Base-by-base conservation (phyloP, 371 early-diverging fungal species). In the Mucor irregularis region DNA sequence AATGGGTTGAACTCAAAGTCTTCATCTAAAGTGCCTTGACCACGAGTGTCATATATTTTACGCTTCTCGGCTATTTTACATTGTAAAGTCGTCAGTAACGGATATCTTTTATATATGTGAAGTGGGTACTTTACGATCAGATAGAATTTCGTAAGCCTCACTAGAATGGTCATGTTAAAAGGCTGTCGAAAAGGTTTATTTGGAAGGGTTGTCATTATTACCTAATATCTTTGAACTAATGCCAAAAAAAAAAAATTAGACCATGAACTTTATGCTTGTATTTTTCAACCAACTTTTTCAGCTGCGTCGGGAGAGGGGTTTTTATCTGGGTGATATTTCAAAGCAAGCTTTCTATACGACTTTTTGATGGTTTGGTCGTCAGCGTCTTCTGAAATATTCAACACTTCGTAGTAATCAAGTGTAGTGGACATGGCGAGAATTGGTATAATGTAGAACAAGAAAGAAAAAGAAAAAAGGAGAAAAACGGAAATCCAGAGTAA, bases 281-380 rank as follows among this genome's bases (percentile, higher is more conserved):
- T 25, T 31, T 28, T 19, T 19, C 19, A 30, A 26, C 28, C 39
- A 22, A 68, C 77, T 55, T 74, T 72, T 62, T 77, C 81, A 7
- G 66, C 71, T 25, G 79, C 78, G 24, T 74, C 76, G 14, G 63
- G 56, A 11, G 66, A 61, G 6, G 62, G 33, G 43, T 83, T 80
- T 47, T 80, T 83, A 54, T 83, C 83, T n/a, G 83, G 83, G 61
- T 83, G 83, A 62, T 79, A 83, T 39, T 62, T 63, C n/a, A 81
- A 44, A 30, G 74, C 74, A 14, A 74, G 64, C 31, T 68, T 71
- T 24, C 67, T 45, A 43, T 78, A 81, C 5, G 81, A 73, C 49
- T 73, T 75, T 43, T 68, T 73, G n/a, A 81, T 76, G 19, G 76
- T 69, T 16, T 69, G 56, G 8, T 71, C 66, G n/a, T 31, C 38